Base-by-base conservation (phyloP, 148 eudicot species). In the Chenopodium suecicum region DNA sequence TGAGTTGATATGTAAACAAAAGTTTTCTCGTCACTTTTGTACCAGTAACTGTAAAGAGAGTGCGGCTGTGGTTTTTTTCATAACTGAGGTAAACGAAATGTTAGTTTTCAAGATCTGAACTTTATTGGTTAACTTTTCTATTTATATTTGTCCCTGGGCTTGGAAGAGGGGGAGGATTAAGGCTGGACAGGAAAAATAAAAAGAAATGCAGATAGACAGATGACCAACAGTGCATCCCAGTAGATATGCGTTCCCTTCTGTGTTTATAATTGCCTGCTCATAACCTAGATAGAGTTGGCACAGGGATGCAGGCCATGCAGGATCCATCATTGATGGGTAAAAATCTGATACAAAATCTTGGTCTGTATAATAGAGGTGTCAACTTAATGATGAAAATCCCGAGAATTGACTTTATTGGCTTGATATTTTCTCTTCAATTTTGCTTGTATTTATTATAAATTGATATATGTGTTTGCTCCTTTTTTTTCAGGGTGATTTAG, bases 401-500 rank as follows among this genome's bases (percentile, higher is more conserved):
- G 68, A 68, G 64, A 16, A 25, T 64, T 46, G n/a, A 47, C 48
- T 63, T 29, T 19, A 34, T 19, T 16, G n/a, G 44, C 48, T 48
- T 72, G 37, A 67, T 71, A 50, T 73, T 22, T 31, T 73, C 6
- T 32, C 12, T 77, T 63, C 13, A 25, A 73, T 31, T 82, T 70
- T 19, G 48, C 54, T 9, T 46, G 16, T 54, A 5, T 25, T 31
- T 65, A 7, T 23, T 65, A 0, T 67, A 2, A 16, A 29, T 67
- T 27, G 20, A 27, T 67, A 27, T 27, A 67, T 67, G 63, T 44
- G 9, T 64, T n/a, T 73, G 23, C 60, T 10, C 22, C 86, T 79
- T 23, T 25, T 23, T 41, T 23, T 50, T 71, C 90, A 96, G 99
- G 99, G 99, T 86, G 98, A 96, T 84, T 88, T 96, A 56, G 93